Percentiles rank a stretch among this genome's conserved stretches.
These are phyloP conservation scores for Hevea brasiliensis DNA, from an alignment of 345 rosid species.

Conservation along the genomic window DNA sequence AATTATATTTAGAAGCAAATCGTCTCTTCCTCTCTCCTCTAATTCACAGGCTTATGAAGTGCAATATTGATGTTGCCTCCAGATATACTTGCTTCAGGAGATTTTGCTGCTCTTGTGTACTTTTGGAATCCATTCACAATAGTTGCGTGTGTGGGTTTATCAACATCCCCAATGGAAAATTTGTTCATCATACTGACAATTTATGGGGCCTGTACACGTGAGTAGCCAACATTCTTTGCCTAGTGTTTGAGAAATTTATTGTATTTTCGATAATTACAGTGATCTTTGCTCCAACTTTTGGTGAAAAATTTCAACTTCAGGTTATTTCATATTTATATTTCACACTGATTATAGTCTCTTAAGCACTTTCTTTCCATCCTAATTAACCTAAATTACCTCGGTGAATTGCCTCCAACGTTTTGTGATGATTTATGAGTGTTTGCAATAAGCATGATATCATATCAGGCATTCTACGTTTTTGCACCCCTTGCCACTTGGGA, in stretches of 20 bases:
- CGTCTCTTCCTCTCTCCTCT: neutral
- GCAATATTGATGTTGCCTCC: slow-evolving; percentile 22
- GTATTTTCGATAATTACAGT: neutral
- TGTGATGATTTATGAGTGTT: neutral
- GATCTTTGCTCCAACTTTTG: neutral
- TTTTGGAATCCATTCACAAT: slow-evolving; percentile 93
- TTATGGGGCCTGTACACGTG: slow-evolving; percentile 77
- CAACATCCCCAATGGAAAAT: slow-evolving; percentile 86
- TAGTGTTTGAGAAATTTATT: neutral
- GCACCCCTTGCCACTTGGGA: neutral
- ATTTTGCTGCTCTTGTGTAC: slow-evolving; percentile 82
- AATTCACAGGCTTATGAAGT: slow-evolving; percentile 20
- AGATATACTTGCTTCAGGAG: slow-evolving; percentile 65
- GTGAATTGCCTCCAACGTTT: neutral
- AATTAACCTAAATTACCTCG: neutral
- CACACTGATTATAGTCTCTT: neutral
- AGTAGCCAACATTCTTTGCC: slow-evolving; percentile 30
- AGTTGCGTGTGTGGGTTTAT: slow-evolving; percentile 77
- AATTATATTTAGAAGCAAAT: neutral
- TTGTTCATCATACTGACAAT: slow-evolving; percentile 60
- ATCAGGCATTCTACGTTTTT: neutral
- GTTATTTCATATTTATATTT: neutral
- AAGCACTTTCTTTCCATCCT: neutral
- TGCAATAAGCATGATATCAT: neutral
- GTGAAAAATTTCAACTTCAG: neutral